Conservation (phyloP, 148 eudicot genomes). For the Polygonum aviculare region DNA sequence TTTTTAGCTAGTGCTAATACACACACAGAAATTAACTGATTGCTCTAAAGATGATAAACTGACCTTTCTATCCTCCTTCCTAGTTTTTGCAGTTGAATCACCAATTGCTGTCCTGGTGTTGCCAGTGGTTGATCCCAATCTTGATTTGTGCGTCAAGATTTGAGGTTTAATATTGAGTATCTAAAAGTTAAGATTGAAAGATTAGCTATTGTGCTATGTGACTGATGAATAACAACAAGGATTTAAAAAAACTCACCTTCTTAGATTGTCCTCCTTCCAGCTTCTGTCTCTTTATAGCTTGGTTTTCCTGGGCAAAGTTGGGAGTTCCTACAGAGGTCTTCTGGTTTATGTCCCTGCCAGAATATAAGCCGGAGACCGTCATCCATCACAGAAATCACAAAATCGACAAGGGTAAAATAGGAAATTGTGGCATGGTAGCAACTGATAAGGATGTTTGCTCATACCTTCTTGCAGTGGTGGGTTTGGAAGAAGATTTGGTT, state of each 20-base stretch:
- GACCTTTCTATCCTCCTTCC: constrained; percentile 73
- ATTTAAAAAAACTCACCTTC: constrained; percentile 38
- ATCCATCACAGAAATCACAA: not conserved
- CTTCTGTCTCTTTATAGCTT: constrained; percentile 85
- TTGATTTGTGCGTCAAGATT: constrained; percentile 65
- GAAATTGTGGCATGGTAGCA: not conserved
- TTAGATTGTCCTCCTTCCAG: constrained; percentile 70
- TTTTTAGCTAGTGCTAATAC: not conserved
- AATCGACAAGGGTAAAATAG: not conserved
- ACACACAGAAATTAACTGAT: not conserved
- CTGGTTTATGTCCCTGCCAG: constrained; percentile 28
- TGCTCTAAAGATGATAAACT: not conserved
- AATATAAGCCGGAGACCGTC: not conserved
- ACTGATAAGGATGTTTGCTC: not conserved
- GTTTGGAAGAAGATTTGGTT: constrained; percentile 46
- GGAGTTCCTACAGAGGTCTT: constrained; percentile 46
- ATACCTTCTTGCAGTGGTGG: constrained; percentile 50
- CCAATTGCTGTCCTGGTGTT: constrained; percentile 25
- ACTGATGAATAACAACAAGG: not conserved
- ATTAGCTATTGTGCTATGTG: not conserved
- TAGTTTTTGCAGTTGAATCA: constrained; percentile 31
- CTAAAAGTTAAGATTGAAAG: constrained; percentile 23
- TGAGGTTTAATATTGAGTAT: constrained; percentile 64
- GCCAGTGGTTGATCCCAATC: constrained; percentile 25
- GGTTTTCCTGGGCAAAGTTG: constrained; percentile 77